Conservation (phyloP, 371 early-diverging fungal genomes). For the Thermomucor indicae-seudaticae region DNA sequence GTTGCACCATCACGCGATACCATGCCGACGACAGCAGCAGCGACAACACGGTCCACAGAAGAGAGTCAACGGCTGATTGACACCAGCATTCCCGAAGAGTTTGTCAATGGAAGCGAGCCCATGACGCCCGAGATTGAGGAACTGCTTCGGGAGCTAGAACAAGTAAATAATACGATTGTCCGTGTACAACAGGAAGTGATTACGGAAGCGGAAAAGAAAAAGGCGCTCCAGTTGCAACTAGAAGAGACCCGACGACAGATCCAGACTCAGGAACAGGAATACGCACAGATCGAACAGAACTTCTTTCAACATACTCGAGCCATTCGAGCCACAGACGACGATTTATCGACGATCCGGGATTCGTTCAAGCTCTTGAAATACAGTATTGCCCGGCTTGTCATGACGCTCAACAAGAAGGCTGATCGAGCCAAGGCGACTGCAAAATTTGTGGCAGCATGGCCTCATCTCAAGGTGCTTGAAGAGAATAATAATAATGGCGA, state of each 20-base stretch:
- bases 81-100: too few relatives aligned
- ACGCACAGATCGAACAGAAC: slow-evolving; percentile 44
- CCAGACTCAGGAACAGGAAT: slow-evolving; percentile 40
- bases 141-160: slow-evolving; percentile 30
- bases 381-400: slow-evolving; percentile 48
- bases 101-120: too few relatives aligned
- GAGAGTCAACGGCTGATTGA: neutral
- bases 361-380: slow-evolving; percentile 54
- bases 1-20: too few relatives aligned
- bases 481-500: neutral
- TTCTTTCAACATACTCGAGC: slow-evolving; percentile 55
- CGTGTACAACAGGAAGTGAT: slow-evolving; percentile 24
- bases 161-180: slow-evolving; percentile 28
- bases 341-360: slow-evolving; percentile 59
- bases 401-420: slow-evolving; percentile 53
- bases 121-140: too few relatives aligned
- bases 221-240: slow-evolving; percentile 24
- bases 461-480: slow-evolving; percentile 23
- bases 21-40: slow-evolving; percentile 1
- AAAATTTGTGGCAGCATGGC: slow-evolving; percentile 34
- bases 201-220: slow-evolving; percentile 27
- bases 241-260: slow-evolving; percentile 30
- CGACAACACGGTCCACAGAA: neutral
- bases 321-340: slow-evolving; percentile 61
- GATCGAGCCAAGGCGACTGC: slow-evolving; percentile 42